Base-by-base conservation (phyloP, 257 asterid species). In the Nicotiana attenuata region DNA sequence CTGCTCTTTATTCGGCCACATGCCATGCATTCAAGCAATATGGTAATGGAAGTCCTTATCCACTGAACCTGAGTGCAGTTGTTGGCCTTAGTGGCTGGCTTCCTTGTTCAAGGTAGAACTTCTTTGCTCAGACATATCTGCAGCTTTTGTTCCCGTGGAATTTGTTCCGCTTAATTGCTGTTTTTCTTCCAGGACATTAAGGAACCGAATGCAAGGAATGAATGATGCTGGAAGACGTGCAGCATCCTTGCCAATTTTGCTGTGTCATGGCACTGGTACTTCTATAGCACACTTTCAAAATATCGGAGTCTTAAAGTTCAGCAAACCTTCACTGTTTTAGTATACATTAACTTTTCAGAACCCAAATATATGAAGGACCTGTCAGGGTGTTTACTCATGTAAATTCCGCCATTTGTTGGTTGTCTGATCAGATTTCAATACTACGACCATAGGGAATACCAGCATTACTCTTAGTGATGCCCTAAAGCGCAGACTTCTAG, bases 61-160 rank as follows among this genome's bases (percentile, higher is more conserved):
- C 77, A 9, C 81, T 91, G 71, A 88, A 90, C 85, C 88, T 91
- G 82, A 85, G 90, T 81, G 83, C 86, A 55, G 81, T 91, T 65
- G 79, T 92, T 65, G 90, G 93, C 60, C 93, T 93, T 47, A 93
- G 98, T 76, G 97, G 98, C 82, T 92, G 97, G 97, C 94, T 93
- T 86, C 98, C 98, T 64, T 91, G 94, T 89, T 89, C 94, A 19
- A 87, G 93, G 98, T 91, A 71, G 50, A 38, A 52, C 53, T 71
- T 80, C 53, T 17, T 76, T 64, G 20, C 76, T 16, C 56, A 3
- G 59, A 77, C 20, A 56, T 77, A 31, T 35, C 71, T 15, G 81
- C 81, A 11, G 35, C 66, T 78, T 14, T 78, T 19, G 41, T 78
- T 63, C 68, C 38, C 16, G 28, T 60, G 73, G 82, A 60, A 60